A percentile compares a stretch with the other conserved stretches of the same genome.
Evolutionary conservation across 805 yeast genomes (phyloP).

Genomic region (Yarrowia porcina): DNA sequence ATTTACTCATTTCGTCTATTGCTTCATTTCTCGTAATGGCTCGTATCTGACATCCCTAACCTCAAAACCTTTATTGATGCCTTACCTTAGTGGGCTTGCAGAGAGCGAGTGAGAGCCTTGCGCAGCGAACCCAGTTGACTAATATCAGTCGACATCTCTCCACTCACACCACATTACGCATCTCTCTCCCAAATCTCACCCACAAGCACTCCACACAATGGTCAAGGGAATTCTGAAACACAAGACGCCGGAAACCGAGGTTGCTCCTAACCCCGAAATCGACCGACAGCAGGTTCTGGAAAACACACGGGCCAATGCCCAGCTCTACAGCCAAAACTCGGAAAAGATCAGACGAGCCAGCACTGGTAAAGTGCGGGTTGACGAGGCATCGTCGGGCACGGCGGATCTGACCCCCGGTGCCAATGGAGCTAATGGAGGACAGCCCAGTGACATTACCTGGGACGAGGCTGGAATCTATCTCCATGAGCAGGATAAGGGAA

Average conservation of each 20-base stretch:
- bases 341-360: conserved; percentile 28
- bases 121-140: neutral
- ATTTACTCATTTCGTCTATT: too few relatives aligned
- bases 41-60: conserved; percentile 14
- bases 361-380: conserved; percentile 25
- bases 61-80: conserved; percentile 14
- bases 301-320: conserved; percentile 74
- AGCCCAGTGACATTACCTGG: conserved; percentile 61
- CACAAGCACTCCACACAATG: neutral
- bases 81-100: neutral
- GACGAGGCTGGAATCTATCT: conserved; percentile 71
- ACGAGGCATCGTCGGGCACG: conserved; percentile 19
- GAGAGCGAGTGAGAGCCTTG: neutral
- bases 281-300: conserved; percentile 68
- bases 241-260: conserved; percentile 5
- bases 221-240: conserved; percentile 16
- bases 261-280: conserved; percentile 25
- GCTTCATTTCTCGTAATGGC: too few relatives aligned
- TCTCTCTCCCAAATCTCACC: neutral
- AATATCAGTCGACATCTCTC: neutral
- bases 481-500: conserved; percentile 69
- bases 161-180: neutral
- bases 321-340: conserved; percentile 34
- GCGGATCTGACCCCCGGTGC: neutral
- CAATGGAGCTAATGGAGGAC: neutral